phyloP scores from a whole-genome alignment of 371 early-diverging fungal species.

The Capillidium heterosporum region DNA sequence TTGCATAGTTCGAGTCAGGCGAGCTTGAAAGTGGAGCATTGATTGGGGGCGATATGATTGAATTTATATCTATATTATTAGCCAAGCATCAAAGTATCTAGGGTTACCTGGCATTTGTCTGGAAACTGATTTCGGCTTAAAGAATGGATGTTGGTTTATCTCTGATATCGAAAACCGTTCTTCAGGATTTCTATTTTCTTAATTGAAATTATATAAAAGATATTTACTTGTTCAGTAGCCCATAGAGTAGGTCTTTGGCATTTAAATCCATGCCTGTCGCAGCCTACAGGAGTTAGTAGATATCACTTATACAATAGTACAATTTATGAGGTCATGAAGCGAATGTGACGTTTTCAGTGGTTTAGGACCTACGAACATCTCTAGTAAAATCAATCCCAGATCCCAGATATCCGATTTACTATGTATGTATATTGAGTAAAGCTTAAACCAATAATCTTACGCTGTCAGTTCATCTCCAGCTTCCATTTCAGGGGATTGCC shows the following conservation, averaged over 20 bases:
- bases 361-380: conserved; percentile 52
- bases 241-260: conserved; percentile 22
- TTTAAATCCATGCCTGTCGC: too few species aligned
- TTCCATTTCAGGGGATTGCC: conserved; percentile 35
- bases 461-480: conserved; percentile 30
- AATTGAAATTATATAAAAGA: too few species aligned
- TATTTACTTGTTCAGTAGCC: conserved; percentile 26
- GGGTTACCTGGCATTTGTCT: neutral
- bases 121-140: conserved; percentile 10
- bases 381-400: conserved; percentile 42
- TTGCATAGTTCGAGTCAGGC: conserved; percentile 5
- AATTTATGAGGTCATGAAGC: conserved; percentile 30
- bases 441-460: conserved; percentile 10
- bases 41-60: too few species aligned
- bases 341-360: conserved; percentile 29
- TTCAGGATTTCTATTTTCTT: conserved; percentile 23
- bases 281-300: too few species aligned
- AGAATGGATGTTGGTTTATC: conserved; percentile 42
- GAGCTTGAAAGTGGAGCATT: conserved; percentile 4
- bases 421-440: neutral
- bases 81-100: neutral
- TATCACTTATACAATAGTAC: neutral
- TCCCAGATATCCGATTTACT: conserved; percentile 65
- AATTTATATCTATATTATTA: too few species aligned
- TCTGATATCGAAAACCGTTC: conserved; percentile 47